phyloP scores from a whole-genome alignment of 106 monocot species.

The Posidonia australis region DNA sequence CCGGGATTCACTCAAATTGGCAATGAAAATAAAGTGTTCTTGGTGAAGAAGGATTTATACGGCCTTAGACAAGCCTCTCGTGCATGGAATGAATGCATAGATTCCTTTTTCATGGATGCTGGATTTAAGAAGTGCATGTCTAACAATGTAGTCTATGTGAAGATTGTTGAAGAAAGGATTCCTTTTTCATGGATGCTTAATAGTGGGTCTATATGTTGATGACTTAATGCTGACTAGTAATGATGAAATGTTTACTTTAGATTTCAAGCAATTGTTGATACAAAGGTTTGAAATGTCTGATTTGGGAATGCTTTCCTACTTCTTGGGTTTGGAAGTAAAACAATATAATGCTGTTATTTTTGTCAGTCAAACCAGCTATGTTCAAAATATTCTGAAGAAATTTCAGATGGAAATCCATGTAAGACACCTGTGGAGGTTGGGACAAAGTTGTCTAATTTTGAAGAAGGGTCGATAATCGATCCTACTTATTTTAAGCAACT shows the following conservation, averaged over 20 bases:
- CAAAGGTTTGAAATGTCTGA: constrained; percentile 7
- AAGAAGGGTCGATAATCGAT: not conserved
- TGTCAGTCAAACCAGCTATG: not conserved
- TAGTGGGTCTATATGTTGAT: constrained; percentile 13
- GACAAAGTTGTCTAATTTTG: not conserved
- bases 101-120: not conserved
- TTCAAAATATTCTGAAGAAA: not conserved
- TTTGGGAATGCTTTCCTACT: not conserved
- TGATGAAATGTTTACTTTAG: no score
- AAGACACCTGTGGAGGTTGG: constrained; percentile 2
- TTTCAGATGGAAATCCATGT: not conserved
- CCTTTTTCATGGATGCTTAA: no score
- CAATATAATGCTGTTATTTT: not conserved
- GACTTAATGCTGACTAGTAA: not conserved
- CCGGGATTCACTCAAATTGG: not conserved
- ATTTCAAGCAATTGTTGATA: constrained; percentile 4
- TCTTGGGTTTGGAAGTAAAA: constrained; percentile 3
- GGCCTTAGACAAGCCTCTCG: not conserved
- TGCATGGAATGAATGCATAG: not conserved
- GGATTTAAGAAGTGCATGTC: not conserved
- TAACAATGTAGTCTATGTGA: not conserved
- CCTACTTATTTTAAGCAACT: not conserved
- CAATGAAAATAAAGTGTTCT: not conserved
- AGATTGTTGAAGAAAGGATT: not conserved
- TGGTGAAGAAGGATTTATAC: not conserved